Evolutionary conservation across 805 yeast species (phyloP).

Genomic region (Candida maltosa): DNA sequence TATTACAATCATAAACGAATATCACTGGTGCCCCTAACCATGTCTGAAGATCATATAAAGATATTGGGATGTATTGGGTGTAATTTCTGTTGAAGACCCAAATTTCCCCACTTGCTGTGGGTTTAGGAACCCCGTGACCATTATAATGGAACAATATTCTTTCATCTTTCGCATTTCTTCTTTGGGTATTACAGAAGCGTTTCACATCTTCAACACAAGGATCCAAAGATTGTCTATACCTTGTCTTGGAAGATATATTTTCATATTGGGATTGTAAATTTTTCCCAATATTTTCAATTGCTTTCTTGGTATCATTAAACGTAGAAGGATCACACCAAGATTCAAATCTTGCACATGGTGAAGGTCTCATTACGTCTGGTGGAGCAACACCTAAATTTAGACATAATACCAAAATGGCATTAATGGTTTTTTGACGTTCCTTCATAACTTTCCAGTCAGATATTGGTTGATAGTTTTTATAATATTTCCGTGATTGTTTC

Average conservation of each 20-base stretch:
- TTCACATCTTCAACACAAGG: conserved; percentile 96
- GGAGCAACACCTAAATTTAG: conserved; percentile 94
- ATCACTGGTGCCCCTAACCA: conserved; percentile 99
- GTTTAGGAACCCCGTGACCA: conserved; percentile 98
- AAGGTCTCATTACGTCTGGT: conserved; percentile 90
- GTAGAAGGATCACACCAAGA: conserved; percentile 90
- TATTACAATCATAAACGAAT: conserved; percentile 89
- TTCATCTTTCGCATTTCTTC: conserved; percentile 91
- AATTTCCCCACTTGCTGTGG: conserved; percentile 92
- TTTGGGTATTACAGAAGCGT: conserved; percentile 80
- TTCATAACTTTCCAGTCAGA: conserved; percentile 89
- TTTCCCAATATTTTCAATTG: conserved; percentile 88
- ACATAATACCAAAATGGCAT: conserved; percentile 89
- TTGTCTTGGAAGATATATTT: conserved; percentile 77
- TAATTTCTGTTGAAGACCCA: conserved; percentile 98
- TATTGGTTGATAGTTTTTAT: conserved; percentile 62
- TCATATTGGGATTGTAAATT: conserved; percentile 86
- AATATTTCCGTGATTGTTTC: conserved; percentile 34
- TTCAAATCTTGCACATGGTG: conserved; percentile 88
- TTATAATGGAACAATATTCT: conserved; percentile 91
- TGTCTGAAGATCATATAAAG: conserved; percentile 89
- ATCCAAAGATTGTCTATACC: conserved; percentile 87
- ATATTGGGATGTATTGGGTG: conserved; percentile 95
- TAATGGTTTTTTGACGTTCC: conserved; percentile 87
- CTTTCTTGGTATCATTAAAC: conserved; percentile 82